phyloP scores from a whole-genome alignment of 768 basidiomycete genomes.

The Tricholomella constricta region DNA sequence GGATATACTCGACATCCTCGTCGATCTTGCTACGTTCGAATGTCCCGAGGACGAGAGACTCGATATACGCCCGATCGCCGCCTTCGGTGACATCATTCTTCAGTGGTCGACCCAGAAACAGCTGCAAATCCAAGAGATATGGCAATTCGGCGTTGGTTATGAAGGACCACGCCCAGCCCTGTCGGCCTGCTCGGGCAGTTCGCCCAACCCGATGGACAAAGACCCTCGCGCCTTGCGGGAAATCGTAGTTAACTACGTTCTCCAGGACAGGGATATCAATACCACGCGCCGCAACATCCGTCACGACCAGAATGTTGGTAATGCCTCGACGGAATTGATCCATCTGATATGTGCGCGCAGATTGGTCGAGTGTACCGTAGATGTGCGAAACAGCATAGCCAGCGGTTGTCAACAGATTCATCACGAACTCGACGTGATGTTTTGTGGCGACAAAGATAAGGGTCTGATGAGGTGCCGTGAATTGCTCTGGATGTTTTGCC shows the following conservation, averaged over 20 bases:
- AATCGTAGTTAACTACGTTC: slow-evolving; percentile 98
- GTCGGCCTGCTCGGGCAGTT: slow-evolving; percentile 92
- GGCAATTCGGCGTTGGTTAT: slow-evolving; percentile 85
- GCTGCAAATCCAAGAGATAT: slow-evolving; percentile 88
- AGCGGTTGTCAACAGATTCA: slow-evolving; percentile 70
- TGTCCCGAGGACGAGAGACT: slow-evolving; percentile 76
- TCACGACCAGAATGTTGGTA: slow-evolving; percentile 89
- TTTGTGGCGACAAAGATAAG: slow-evolving; percentile 96
- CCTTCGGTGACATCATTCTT: slow-evolving; percentile 48
- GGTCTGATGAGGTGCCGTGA: slow-evolving; percentile 82
- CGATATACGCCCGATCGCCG: slow-evolving; percentile 66
- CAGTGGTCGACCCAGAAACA: slow-evolving; percentile 85
- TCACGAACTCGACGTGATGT: slow-evolving; percentile 96
- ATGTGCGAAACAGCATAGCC: slow-evolving; percentile 93
- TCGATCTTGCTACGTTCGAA: slow-evolving; percentile 82
- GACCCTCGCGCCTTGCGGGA: slow-evolving; percentile 89
- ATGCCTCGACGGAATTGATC: slow-evolving; percentile 80
- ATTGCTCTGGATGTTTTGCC: slow-evolving; percentile 50
- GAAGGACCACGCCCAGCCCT: slow-evolving; percentile 97
- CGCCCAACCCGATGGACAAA: slow-evolving; percentile 98
- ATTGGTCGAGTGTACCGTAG: slow-evolving; percentile 93
- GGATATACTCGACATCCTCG: slow-evolving; percentile 80
- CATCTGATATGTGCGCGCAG: slow-evolving; percentile 88
- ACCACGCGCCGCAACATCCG: slow-evolving; percentile 97
- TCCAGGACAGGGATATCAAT: slow-evolving; percentile 97